Percentiles rank a stretch among this genome's conserved stretches.
Evolutionary conservation across 1,139 yeast species (phyloP).

Genomic region (Lodderomyces jiufengensis): DNA sequence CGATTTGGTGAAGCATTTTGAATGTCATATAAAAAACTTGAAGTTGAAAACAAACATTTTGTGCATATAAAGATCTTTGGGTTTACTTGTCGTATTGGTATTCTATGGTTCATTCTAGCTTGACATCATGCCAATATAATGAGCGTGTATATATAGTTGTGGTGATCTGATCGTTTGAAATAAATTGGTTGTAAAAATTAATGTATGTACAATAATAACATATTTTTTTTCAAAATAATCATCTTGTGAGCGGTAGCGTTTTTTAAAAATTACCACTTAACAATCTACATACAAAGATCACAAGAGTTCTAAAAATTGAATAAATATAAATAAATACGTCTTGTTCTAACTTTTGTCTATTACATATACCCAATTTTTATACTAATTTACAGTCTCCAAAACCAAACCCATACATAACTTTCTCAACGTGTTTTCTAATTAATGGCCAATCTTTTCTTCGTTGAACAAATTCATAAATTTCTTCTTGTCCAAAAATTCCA

Average conservation of each 20-base stretch:
- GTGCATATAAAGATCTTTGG: not conserved
- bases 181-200: no score
- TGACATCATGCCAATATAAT: not conserved
- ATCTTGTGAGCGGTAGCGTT: not conserved
- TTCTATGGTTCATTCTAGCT: conserved; percentile 1
- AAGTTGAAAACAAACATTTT: not conserved
- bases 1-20: conserved; percentile 1
- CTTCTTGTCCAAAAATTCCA: conserved; percentile 90
- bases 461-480: conserved; percentile 86
- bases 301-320: conserved; percentile 2
- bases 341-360: no score
- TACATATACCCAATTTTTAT: no score
- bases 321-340: no score
- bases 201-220: no score
- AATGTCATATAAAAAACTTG: not conserved
- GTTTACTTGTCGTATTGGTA: not conserved
- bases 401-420: conserved; percentile 91
- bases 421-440: conserved; percentile 79
- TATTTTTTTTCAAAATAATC: not conserved
- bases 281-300: not conserved
- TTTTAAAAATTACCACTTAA: no score
- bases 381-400: conserved; percentile 56
- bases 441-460: conserved; percentile 82
- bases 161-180: no score
- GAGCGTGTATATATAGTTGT: not conserved